Conservation (phyloP, 106 monocot species). For the Agapanthus africanus region DNA sequence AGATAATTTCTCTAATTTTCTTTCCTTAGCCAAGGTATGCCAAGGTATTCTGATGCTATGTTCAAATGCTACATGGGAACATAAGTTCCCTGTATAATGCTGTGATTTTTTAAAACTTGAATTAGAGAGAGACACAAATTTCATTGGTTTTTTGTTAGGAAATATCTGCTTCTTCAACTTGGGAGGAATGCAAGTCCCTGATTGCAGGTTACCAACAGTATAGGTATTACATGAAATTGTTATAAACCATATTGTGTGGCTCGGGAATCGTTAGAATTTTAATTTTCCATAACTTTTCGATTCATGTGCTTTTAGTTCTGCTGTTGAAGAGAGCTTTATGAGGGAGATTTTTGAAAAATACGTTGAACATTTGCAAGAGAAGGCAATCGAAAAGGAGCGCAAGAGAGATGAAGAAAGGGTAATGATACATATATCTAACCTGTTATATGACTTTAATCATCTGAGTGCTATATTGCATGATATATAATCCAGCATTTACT, state of each 20-base stretch:
- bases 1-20: slow-evolving; percentile 73
- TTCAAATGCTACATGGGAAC: not conserved
- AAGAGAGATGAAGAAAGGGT: slow-evolving; percentile 94
- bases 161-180: slow-evolving; percentile 69
- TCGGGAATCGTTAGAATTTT: not conserved
- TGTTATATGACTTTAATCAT: not conserved
- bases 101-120: too few relatives aligned
- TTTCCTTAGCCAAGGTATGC: slow-evolving; percentile 70
- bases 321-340: slow-evolving; percentile 56
- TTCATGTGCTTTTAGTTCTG: slow-evolving; percentile 24
- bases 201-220: slow-evolving; percentile 83
- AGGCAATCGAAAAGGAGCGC: slow-evolving; percentile 78
- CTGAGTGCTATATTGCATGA: not conserved
- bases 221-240: slow-evolving; percentile 30
- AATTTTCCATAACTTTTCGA: not conserved
- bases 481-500: not conserved
- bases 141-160: slow-evolving; percentile 37
- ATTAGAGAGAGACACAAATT: too few relatives aligned
- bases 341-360: slow-evolving; percentile 88
- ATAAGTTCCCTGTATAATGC: not conserved
- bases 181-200: slow-evolving; percentile 75
- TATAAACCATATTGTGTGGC: not conserved
- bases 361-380: slow-evolving; percentile 70
- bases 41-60: slow-evolving; percentile 28
- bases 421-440: not conserved